Evolutionary conservation across 768 basidiomycete genomes (phyloP), one percentile per base, ranked within the genome.

Genomic region (Baorangia bicolor): DNA sequence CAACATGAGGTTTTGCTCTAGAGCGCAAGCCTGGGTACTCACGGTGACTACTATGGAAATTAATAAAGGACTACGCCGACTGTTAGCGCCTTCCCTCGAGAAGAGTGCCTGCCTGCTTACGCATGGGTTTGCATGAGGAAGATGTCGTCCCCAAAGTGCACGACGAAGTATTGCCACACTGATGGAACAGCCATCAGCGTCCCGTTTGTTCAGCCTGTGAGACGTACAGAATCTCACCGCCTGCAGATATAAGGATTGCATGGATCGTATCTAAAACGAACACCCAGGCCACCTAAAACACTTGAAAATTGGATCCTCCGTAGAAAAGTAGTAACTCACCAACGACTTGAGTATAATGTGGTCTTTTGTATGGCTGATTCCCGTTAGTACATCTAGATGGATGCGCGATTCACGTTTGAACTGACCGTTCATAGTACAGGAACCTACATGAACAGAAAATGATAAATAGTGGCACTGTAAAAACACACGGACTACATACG

Each of bases 391-490:
- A 21, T 49, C 41, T 39, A 14, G 18, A 3, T 42, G 10, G 18
- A 23, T 21, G 20, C 2, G 10, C 9, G 23, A 46, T 30, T 46
- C 48, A 18, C 1, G 30, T n/a, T 43, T 27, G 20, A 30, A 68
- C 66, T 37, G 27, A 66, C 60, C 35, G 57, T 25, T 65, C 66
- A 23, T 68, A 66, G 56, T 68, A 66, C 23, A 68, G 54, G 40
- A 68, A 65, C 14, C 66, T 66, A 37, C 21, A 35, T 12, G n/a
- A 30, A 37, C 28, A 40, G 20, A n/a, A 46, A 21, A 16, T 20
- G 35, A 47, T 49, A 5, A 43, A 20, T 8, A 57, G 7, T 25
- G 27, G 23, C 14, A 4, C 23, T 28, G 14, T 20, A 39, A 42
- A 43, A 28, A 44, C 12, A 33, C 27, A 34, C 12, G 10, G 12